phyloP scores from a whole-genome alignment of 2,329 filamentous ascomycete genomes.

The Colletotrichum tabaci region DNA sequence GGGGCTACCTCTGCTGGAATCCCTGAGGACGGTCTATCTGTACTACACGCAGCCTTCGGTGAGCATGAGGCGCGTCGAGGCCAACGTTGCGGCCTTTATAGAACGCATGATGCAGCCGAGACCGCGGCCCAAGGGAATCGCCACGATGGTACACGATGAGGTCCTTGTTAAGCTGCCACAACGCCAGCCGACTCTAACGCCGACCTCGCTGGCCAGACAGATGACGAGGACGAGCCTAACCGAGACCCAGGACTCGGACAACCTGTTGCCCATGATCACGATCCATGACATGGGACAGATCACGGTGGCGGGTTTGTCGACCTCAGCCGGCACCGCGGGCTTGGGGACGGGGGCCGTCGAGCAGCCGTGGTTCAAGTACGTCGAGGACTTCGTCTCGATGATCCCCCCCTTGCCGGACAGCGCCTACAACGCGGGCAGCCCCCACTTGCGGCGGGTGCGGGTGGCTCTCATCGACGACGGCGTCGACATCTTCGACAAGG shows the following conservation, averaged over 20 bases:
- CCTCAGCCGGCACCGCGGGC: neutral
- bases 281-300: neutral
- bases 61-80: neutral
- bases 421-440: neutral
- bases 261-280: too few relatives aligned
- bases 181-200: too few relatives aligned
- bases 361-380: slow-evolving; percentile 10
- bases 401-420: neutral
- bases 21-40: slow-evolving; percentile 46
- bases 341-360: neutral
- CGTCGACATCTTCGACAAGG: slow-evolving; percentile 48
- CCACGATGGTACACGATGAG: too few relatives aligned
- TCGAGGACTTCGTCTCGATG: slow-evolving; percentile 2
- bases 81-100: neutral
- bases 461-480: slow-evolving; percentile 58
- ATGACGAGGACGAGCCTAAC: too few relatives aligned
- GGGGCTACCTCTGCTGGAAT: slow-evolving; percentile 45
- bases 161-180: too few relatives aligned
- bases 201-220: too few relatives aligned
- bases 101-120: neutral
- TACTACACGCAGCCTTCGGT: slow-evolving; percentile 1
- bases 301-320: neutral
- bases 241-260: too few relatives aligned
- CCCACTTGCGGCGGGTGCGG: slow-evolving; percentile 39
- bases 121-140: neutral